phyloP scores from a whole-genome alignment of 2,329 filamentous ascomycete genomes.

The Myotisia sp. region DNA sequence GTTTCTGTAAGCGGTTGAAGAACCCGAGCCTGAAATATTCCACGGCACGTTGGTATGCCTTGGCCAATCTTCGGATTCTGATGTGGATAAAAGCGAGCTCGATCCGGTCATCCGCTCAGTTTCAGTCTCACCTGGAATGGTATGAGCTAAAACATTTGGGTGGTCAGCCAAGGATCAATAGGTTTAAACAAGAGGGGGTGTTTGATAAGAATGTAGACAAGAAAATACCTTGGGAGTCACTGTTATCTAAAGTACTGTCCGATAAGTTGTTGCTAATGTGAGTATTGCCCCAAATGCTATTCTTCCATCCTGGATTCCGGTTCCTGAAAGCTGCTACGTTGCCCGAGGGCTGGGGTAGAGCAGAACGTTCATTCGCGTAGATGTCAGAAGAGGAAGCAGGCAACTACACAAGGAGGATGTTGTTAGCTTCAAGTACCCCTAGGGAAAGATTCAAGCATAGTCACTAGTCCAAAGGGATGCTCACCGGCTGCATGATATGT shows the following conservation, averaged over 20 bases:
- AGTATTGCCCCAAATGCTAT: slow-evolving; percentile 40
- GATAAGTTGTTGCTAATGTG: slow-evolving; percentile 18
- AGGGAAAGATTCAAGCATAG: too few relatives aligned
- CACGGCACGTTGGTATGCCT: slow-evolving; percentile 42
- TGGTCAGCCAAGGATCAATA: slow-evolving; percentile 13
- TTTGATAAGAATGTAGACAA: neutral
- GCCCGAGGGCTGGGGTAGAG: slow-evolving; percentile 25
- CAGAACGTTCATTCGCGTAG: slow-evolving; percentile 20
- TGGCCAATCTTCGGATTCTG: slow-evolving; percentile 52
- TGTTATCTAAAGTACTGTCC: neutral
- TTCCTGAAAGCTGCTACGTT: slow-evolving; percentile 33
- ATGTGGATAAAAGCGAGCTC: slow-evolving; percentile 52
- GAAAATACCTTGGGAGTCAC: slow-evolving; percentile 2
- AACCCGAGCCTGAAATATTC: too few relatives aligned
- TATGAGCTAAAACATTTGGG: slow-evolving; percentile 9
- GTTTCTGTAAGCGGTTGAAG: too few relatives aligned
- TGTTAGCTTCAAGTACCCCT: too few relatives aligned
- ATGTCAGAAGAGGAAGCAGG: slow-evolving; percentile 22
- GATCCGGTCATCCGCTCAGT: slow-evolving; percentile 47
- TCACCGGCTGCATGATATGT: slow-evolving; percentile 25
- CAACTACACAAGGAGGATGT: too few relatives aligned
- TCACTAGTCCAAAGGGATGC: slow-evolving; percentile 12
- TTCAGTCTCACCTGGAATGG: neutral
- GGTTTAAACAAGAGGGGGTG: slow-evolving; percentile 1
- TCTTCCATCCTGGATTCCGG: slow-evolving; percentile 31